Evolutionary conservation across 768 basidiomycete species (phyloP).

Genomic region (Agrocybe pediades): DNA sequence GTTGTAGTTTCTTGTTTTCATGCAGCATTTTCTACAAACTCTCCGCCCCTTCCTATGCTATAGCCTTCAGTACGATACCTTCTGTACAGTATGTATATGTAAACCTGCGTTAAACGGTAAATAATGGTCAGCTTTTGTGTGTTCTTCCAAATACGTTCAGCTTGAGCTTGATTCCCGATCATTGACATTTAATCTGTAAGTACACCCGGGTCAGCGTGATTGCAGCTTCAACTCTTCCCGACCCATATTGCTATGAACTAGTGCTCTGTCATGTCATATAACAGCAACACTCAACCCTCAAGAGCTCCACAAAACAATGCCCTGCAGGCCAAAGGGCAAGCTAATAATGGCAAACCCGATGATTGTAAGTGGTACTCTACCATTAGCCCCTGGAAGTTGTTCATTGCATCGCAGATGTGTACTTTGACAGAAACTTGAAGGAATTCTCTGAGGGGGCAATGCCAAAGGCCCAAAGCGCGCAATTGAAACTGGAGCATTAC

Average conservation of each 20-base stretch:
- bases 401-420: slow-evolving; percentile 61
- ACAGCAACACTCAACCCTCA: slow-evolving; percentile 3
- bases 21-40: too few species aligned
- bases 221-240: not conserved
- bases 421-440: slow-evolving; percentile 81
- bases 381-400: not conserved
- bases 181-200: not conserved
- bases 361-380: slow-evolving; percentile 31
- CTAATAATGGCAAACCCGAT: slow-evolving; percentile 24
- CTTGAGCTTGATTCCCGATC: too few species aligned
- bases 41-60: too few species aligned
- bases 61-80: too few species aligned
- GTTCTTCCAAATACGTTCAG: too few species aligned
- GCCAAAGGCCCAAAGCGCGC: slow-evolving; percentile 86
- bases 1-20: too few species aligned
- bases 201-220: not conserved
- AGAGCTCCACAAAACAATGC: not conserved
- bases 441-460: slow-evolving; percentile 81
- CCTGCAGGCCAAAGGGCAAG: slow-evolving; percentile 15
- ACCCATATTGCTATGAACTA: not conserved
- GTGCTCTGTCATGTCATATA: slow-evolving; percentile 6
- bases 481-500: slow-evolving; percentile 94
- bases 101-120: too few species aligned
- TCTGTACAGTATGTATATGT: too few species aligned
- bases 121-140: too few species aligned